These are phyloP conservation scores for Magnolia changhungtana DNA, from an alignment of 164 flowering plant genomes.

Conservation along the genomic window DNA sequence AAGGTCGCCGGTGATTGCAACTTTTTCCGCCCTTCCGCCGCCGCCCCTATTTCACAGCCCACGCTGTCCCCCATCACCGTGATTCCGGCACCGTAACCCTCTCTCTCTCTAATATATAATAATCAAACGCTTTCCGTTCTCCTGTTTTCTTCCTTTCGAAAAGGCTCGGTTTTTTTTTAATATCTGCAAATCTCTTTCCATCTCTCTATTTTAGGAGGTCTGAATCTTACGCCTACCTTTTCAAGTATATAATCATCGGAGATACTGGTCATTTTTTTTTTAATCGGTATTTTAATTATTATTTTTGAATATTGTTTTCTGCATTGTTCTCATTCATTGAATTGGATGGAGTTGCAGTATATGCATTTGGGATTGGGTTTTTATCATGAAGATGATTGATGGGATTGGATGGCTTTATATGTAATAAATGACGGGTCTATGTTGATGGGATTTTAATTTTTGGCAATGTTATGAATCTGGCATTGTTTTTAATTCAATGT, in stretches of 20 bases:
- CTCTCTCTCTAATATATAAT: neutral
- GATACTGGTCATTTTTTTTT: slow-evolving; percentile 34
- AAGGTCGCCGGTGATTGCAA: too few relatives aligned
- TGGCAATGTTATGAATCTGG: too few relatives aligned
- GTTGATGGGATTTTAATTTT: too few relatives aligned
- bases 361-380: neutral
- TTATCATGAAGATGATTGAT: neutral
- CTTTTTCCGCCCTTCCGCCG: too few relatives aligned
- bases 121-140: too few relatives aligned
- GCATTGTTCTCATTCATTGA: neutral
- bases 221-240: slow-evolving; percentile 58
- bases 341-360: too few relatives aligned
- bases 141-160: neutral
- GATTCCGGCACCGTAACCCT: neutral
- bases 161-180: neutral
- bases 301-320: neutral
- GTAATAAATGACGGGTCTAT: too few relatives aligned
- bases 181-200: neutral
- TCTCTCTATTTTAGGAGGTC: neutral
- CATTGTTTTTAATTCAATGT: too few relatives aligned
- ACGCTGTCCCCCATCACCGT: too few relatives aligned
- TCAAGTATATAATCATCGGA: slow-evolving; percentile 78
- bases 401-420: too few relatives aligned
- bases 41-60: too few relatives aligned
- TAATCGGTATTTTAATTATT: too few relatives aligned